Evolutionary conservation across 2,329 filamentous ascomycete species (phyloP).

Genomic region (Myotisia sp.): DNA sequence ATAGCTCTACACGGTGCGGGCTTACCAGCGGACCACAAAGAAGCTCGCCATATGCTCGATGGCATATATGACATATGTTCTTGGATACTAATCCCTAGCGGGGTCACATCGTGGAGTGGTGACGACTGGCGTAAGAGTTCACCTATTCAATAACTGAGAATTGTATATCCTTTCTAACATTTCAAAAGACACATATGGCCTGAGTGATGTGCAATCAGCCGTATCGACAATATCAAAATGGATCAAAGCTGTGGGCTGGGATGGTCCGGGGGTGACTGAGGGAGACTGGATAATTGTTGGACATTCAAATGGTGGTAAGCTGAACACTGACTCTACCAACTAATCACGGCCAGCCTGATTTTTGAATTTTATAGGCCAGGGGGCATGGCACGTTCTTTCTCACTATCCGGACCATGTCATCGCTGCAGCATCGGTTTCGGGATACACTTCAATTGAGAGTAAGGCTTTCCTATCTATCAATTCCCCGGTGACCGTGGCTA

Average conservation of each 20-base stretch:
- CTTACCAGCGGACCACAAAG: slow-evolving; percentile 37
- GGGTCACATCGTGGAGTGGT: slow-evolving; percentile 44
- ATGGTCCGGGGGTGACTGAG: slow-evolving; percentile 31
- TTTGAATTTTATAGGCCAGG: slow-evolving; percentile 31
- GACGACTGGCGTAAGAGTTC: slow-evolving; percentile 43
- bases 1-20: slow-evolving; percentile 44
- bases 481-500: too few species aligned
- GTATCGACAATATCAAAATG: slow-evolving; percentile 36
- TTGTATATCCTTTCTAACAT: too few species aligned
- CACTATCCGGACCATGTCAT: slow-evolving; percentile 44
- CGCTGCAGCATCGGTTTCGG: slow-evolving; percentile 43
- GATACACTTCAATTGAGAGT: slow-evolving; percentile 43
- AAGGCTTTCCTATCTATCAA: too few species aligned
- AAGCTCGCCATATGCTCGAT: slow-evolving; percentile 36
- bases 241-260: slow-evolving; percentile 37
- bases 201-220: slow-evolving; percentile 41
- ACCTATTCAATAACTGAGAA: neutral
- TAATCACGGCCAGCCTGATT: neutral
- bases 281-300: slow-evolving; percentile 40
- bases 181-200: slow-evolving; percentile 37
- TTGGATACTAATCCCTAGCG: slow-evolving; percentile 43
- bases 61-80: slow-evolving; percentile 38
- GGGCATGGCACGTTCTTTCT: slow-evolving; percentile 42
- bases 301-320: slow-evolving; percentile 44
- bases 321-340: neutral